Conservation (phyloP, 257 asterid species). For the Salvia splendens region DNA sequence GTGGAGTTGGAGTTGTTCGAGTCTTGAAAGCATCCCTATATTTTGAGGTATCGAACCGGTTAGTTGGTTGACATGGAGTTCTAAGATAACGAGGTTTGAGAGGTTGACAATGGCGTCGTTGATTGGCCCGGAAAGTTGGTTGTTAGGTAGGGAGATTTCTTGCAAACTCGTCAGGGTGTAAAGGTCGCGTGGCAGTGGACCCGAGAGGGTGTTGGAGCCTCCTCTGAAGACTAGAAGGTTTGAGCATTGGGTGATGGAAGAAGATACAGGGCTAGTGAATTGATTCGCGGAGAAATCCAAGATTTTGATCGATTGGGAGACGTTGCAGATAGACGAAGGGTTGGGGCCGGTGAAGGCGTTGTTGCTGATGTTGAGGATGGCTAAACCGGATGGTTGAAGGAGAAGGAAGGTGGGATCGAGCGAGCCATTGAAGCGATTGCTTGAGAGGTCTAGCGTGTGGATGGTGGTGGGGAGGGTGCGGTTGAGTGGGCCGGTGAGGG, state of each 20-base stretch:
- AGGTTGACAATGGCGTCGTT: slow-evolving; percentile 31
- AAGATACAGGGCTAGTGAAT: slow-evolving; percentile 34
- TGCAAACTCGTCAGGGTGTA: slow-evolving; percentile 30
- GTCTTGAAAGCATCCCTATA: slow-evolving; percentile 41
- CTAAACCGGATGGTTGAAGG: slow-evolving; percentile 17
- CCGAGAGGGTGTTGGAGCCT: slow-evolving; percentile 45
- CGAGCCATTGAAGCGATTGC: slow-evolving; percentile 46
- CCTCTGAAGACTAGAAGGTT: slow-evolving; percentile 40
- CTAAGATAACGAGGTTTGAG: slow-evolving; percentile 34
- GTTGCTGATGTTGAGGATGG: slow-evolving; percentile 45
- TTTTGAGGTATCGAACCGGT: slow-evolving; percentile 42
- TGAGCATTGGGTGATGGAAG: slow-evolving; percentile 34
- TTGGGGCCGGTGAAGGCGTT: slow-evolving; percentile 44
- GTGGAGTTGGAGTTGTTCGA: slow-evolving; percentile 55
- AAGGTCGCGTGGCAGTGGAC: slow-evolving; percentile 40
- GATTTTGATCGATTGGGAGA: slow-evolving; percentile 22
- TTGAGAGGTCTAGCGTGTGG: slow-evolving; percentile 35
- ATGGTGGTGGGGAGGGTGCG: slow-evolving; percentile 3
- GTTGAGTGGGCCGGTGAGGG: slow-evolving; percentile 18
- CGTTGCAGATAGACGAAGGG: slow-evolving; percentile 40
- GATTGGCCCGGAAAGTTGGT: slow-evolving; percentile 45
- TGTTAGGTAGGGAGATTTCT: slow-evolving; percentile 45
- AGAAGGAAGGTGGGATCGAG: slow-evolving; percentile 23
- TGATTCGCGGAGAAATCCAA: slow-evolving; percentile 49
- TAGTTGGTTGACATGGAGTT: slow-evolving; percentile 48